Conservation (phyloP, 352 stramenopile genomes). For the Globisporangium perplexum region DNA sequence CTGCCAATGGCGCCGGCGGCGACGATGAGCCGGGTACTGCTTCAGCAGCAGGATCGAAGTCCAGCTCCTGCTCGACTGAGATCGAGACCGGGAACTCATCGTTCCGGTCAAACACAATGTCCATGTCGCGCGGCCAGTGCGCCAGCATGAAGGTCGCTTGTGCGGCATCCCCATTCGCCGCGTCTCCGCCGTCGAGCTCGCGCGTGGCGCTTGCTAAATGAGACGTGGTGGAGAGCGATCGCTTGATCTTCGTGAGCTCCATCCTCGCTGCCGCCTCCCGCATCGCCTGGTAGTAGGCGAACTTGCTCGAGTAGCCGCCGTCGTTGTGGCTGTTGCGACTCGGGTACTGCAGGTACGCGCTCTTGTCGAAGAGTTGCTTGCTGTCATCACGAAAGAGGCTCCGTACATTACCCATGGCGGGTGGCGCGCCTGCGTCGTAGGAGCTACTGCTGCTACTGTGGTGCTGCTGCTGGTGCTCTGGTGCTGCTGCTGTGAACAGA, state of each 20-base stretch:
- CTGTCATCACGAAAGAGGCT: constrained; percentile 18
- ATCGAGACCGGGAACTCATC: constrained; percentile 32
- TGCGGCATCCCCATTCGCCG: constrained; percentile 11
- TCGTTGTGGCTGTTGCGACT: neutral
- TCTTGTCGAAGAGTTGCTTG: constrained; percentile 25
- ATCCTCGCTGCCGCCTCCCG: constrained; percentile 28
- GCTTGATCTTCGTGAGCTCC: constrained; percentile 17
- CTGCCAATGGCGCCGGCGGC: neutral
- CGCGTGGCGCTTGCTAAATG: neutral
- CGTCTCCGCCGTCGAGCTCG: constrained; percentile 3
- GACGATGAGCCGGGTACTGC: neutral
- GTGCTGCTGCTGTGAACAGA: neutral
- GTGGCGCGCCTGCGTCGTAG: too few relatives aligned
- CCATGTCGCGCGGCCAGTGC: constrained; percentile 41
- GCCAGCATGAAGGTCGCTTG: constrained; percentile 38
- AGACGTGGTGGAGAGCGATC: neutral
- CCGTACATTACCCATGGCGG: constrained; percentile 25
- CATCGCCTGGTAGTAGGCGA: constrained; percentile 29
- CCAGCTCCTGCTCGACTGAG: constrained; percentile 28
- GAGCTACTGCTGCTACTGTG: neutral
- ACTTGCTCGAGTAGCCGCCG: constrained; percentile 13
- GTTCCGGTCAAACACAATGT: constrained; percentile 29
- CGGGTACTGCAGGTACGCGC: constrained; percentile 14
- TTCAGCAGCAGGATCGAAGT: constrained; percentile 5
- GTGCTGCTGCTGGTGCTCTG: neutral